Evolutionary conservation across 2,329 filamentous ascomycete species (phyloP).

Genomic region (Ophiostoma sp.): DNA sequence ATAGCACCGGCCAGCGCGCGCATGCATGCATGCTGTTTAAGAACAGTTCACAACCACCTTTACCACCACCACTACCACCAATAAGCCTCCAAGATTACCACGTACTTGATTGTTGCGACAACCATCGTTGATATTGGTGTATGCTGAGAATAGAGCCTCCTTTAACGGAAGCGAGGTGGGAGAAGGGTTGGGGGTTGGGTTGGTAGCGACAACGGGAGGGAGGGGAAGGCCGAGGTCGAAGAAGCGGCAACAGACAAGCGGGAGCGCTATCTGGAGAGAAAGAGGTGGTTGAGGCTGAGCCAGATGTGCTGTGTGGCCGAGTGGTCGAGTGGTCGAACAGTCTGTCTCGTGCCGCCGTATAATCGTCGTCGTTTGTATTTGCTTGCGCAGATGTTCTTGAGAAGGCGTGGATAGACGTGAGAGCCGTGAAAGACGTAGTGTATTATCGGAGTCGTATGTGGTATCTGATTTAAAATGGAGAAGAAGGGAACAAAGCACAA

Average conservation of each 20-base stretch:
- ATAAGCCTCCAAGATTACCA: constrained; percentile 27
- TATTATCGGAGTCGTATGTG: constrained; percentile 6
- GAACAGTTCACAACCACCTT: neutral
- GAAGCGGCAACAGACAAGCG: neutral
- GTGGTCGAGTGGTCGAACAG: neutral
- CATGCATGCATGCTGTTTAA: neutral
- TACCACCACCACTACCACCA: neutral
- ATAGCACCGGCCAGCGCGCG: neutral
- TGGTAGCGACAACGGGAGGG: neutral
- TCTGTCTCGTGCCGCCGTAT: neutral
- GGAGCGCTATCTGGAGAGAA: neutral
- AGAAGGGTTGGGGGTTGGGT: neutral
- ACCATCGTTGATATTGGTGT: constrained; percentile 39
- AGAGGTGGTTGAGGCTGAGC: neutral
- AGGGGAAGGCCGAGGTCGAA: constrained; percentile 8
- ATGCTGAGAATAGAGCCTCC: neutral
- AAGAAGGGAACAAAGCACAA: constrained; percentile 5
- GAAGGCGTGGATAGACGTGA: constrained; percentile 6
- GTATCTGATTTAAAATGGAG: constrained; percentile 12
- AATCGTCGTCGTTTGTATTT: neutral
- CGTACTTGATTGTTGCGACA: constrained; percentile 61
- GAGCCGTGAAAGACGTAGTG: neutral
- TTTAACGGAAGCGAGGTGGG: neutral
- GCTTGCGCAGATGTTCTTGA: constrained; percentile 1
- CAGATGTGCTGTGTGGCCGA: neutral